phyloP scores from a whole-genome alignment of 257 asterid species.

The Handroanthus guayacan region DNA sequence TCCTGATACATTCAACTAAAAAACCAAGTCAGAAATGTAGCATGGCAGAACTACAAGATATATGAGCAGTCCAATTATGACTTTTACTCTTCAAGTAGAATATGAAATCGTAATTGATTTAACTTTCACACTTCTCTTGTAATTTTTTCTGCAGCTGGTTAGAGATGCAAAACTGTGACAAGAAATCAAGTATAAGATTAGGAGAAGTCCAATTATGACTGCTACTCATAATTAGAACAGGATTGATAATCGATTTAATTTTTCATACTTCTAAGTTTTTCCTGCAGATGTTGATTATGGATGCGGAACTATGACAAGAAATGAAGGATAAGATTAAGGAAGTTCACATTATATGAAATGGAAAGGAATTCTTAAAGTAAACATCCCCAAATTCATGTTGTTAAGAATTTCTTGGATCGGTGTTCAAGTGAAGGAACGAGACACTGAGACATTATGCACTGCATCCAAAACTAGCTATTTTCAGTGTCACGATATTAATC shows the following conservation, averaged over 20 bases:
- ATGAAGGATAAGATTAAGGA: neutral
- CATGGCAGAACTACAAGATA: neutral
- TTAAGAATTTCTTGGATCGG: neutral
- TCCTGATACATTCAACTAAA: too few species aligned
- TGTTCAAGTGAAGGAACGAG: constrained; percentile 27
- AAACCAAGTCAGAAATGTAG: neutral
- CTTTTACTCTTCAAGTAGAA: neutral
- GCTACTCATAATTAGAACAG: too few species aligned
- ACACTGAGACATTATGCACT: constrained; percentile 29
- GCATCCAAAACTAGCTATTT: constrained; percentile 33
- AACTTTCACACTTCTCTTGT: neutral
- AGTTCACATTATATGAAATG: neutral
- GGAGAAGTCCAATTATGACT: neutral
- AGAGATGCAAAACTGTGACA: neutral
- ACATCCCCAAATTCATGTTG: neutral
- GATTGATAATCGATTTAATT: neutral
- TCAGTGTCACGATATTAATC: constrained; percentile 26
- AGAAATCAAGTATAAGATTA: neutral
- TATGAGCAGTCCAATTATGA: neutral
- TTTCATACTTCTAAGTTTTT: neutral
- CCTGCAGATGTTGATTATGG: neutral
- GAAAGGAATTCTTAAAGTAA: neutral
- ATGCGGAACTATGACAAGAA: neutral
- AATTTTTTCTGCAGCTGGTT: neutral
- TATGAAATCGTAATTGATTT: neutral